A percentile compares a stretch with the other conserved stretches of the same genome.
These are phyloP conservation scores for Pestalotiopsis sp. DNA, from an alignment of 2,329 filamentous ascomycete species.

Conservation along the genomic window DNA sequence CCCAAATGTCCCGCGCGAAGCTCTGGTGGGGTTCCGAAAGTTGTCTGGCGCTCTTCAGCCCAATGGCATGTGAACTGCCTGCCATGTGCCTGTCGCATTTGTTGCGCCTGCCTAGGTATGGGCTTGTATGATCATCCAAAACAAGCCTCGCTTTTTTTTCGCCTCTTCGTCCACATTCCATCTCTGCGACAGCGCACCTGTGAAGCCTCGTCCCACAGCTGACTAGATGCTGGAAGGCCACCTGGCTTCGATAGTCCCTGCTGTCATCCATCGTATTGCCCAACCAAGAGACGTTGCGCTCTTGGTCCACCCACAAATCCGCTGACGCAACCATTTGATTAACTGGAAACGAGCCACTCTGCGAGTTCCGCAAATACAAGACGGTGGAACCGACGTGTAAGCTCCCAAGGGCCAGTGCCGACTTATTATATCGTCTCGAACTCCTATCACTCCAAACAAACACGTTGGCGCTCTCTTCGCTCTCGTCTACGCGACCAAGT, in stretches of 20 bases:
- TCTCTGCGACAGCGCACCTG: not conserved
- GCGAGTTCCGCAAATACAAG: not conserved
- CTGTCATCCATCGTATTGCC: not conserved
- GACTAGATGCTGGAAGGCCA: not conserved
- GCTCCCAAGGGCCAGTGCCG: not conserved
- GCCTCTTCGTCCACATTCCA: not conserved
- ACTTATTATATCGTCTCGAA: not conserved
- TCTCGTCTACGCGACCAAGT: not conserved
- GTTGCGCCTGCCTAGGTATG: not conserved
- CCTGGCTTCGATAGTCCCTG: not conserved
- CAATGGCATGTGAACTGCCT: not conserved
- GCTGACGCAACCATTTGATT: conserved; percentile 9
- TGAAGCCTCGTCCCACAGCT: not conserved
- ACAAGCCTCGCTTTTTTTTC: not conserved
- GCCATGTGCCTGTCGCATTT: not conserved
- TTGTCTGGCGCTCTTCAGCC: not conserved
- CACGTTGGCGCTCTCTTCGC: conserved; percentile 8
- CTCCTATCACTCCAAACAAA: conserved; percentile 1
- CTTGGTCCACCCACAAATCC: not conserved
- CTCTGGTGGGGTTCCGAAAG: not conserved
- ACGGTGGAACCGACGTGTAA: not conserved
- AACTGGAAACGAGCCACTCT: conserved; percentile 3
- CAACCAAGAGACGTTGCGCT: not conserved
- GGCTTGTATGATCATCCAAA: not conserved
- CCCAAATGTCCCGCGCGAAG: not conserved